Percentiles rank a stretch among this genome's conserved stretches.
Evolutionary conservation across 2,329 filamentous ascomycete species (phyloP).

Genomic region (Coniochaeta prunicola): DNA sequence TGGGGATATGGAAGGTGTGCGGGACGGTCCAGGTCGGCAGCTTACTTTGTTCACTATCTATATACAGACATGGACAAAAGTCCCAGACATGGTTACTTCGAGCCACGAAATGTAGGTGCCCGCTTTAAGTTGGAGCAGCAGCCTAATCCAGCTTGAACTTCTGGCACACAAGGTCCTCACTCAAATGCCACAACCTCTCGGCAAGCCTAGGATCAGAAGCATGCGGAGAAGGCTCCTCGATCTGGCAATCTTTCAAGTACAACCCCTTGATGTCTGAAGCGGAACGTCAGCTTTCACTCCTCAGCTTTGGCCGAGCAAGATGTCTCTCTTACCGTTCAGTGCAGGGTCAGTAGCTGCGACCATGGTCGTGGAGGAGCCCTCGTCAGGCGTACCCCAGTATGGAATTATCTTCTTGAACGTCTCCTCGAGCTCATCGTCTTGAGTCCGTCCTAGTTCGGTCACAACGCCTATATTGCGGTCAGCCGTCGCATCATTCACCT

Average conservation of each 20-base stretch:
- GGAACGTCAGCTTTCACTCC: background rate
- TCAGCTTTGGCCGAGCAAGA: slow-evolving; percentile 6
- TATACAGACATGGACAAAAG: no score
- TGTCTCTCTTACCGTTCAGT: slow-evolving; percentile 14
- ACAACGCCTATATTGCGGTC: slow-evolving; percentile 18
- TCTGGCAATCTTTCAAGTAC: slow-evolving; percentile 29
- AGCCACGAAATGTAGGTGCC: no score
- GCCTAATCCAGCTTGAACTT: slow-evolving; percentile 6
- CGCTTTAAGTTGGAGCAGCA: no score
- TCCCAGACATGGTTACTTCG: no score
- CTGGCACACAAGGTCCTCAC: slow-evolving; percentile 29
- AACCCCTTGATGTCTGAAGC: slow-evolving; percentile 13
- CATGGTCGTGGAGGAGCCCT: slow-evolving; percentile 31
- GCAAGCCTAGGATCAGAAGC: slow-evolving; percentile 23
- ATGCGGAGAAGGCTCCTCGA: slow-evolving; percentile 19
- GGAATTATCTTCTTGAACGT: slow-evolving; percentile 19
- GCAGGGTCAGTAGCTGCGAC: slow-evolving; percentile 33
- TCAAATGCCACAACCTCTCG: slow-evolving; percentile 33
- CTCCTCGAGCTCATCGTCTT: slow-evolving; percentile 21
- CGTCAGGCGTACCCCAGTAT: slow-evolving; percentile 26
- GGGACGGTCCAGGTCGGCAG: no score
- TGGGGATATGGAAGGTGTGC: no score
- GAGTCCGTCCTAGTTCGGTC: slow-evolving; percentile 25
- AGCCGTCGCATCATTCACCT: background rate
- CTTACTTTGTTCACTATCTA: no score